These are phyloP conservation scores for Dujonia santamariae DNA, from an alignment of 1,139 yeast genomes.

Conservation along the genomic window DNA sequence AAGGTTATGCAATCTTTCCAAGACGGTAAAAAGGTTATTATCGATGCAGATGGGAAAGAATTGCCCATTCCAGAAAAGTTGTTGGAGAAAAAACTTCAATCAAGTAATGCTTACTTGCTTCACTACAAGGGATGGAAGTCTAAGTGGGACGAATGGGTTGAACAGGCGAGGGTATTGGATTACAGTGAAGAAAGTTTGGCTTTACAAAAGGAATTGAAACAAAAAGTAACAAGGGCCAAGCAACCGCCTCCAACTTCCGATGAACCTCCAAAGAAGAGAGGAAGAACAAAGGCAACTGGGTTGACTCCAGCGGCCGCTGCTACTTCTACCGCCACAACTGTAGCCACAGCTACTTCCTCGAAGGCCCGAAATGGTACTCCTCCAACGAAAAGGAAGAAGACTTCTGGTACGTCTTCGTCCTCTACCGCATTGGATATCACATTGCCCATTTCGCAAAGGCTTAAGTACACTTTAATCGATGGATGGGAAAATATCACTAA, in stretches of 20 bases:
- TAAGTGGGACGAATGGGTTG: slow-evolving; percentile 98
- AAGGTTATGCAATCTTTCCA: slow-evolving; percentile 67
- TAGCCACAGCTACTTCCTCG: background rate
- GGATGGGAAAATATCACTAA: slow-evolving; percentile 93
- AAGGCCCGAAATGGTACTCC: background rate
- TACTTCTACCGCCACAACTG: slow-evolving; percentile 1
- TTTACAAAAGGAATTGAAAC: slow-evolving; percentile 55
- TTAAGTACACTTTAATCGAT: slow-evolving; percentile 74
- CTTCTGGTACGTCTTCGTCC: background rate
- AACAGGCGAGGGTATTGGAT: slow-evolving; percentile 62
- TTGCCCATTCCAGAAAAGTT: slow-evolving; percentile 33
- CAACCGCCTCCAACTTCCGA: slow-evolving; percentile 7
- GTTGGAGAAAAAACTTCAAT: slow-evolving; percentile 43
- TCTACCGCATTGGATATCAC: slow-evolving; percentile 34
- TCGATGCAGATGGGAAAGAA: slow-evolving; percentile 37
- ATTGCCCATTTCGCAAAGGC: slow-evolving; percentile 56
- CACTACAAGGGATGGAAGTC: slow-evolving; percentile 97
- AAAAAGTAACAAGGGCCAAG: slow-evolving; percentile 10
- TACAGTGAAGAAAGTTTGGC: slow-evolving; percentile 66
- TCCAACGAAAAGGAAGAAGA: background rate
- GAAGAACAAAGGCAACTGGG: background rate
- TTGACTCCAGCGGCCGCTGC: background rate
- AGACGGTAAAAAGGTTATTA: slow-evolving; percentile 43
- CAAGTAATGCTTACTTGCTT: slow-evolving; percentile 54
- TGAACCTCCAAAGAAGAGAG: background rate